These are phyloP conservation scores for Mycena polygramma DNA, from an alignment of 768 basidiomycete species.

Conservation along the genomic window DNA sequence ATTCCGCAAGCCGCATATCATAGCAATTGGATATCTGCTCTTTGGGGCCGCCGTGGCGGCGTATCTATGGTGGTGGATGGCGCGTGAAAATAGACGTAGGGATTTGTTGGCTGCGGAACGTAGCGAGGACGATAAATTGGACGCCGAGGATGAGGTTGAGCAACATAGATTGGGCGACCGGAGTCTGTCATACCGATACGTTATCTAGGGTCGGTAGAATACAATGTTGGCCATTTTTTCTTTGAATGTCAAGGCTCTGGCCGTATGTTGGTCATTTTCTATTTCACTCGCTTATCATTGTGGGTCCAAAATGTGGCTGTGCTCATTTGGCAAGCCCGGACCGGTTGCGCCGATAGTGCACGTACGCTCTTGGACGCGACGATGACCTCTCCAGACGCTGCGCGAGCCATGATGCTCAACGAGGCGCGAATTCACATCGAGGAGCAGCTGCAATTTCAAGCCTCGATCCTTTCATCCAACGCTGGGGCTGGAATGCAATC, in stretches of 20 bases:
- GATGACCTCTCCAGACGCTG: slow-evolving; percentile 43
- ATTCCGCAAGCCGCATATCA: slow-evolving; percentile 69
- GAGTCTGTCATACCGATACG: slow-evolving; percentile 56
- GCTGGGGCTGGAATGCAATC: slow-evolving; percentile 70
- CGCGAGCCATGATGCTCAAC: slow-evolving; percentile 71
- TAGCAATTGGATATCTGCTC: slow-evolving; percentile 70
- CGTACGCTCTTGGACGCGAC: background rate
- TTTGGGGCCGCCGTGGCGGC: slow-evolving; percentile 59
- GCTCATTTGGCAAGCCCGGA: background rate
- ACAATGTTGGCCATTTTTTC: background rate
- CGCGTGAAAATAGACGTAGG: slow-evolving; percentile 62
- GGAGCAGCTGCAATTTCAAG: slow-evolving; percentile 73
- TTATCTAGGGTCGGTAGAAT: slow-evolving; percentile 41
- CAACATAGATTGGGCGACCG: slow-evolving; percentile 54
- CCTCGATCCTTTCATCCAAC: slow-evolving; percentile 74
- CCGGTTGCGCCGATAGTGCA: background rate
- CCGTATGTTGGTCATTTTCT: no score
- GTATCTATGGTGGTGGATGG: slow-evolving; percentile 64
- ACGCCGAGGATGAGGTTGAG: slow-evolving; percentile 38
- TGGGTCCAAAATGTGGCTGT: slow-evolving; percentile 17
- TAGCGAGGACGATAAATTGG: slow-evolving; percentile 34
- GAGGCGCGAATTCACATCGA: slow-evolving; percentile 76
- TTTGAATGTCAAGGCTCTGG: no score
- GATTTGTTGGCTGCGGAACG: slow-evolving; percentile 47
- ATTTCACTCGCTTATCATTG: background rate